Percentiles rank a stretch among this genome's conserved stretches.
These are phyloP conservation scores for Phytopythium mirpurense DNA, from an alignment of 352 stramenopile species.

Conservation along the genomic window DNA sequence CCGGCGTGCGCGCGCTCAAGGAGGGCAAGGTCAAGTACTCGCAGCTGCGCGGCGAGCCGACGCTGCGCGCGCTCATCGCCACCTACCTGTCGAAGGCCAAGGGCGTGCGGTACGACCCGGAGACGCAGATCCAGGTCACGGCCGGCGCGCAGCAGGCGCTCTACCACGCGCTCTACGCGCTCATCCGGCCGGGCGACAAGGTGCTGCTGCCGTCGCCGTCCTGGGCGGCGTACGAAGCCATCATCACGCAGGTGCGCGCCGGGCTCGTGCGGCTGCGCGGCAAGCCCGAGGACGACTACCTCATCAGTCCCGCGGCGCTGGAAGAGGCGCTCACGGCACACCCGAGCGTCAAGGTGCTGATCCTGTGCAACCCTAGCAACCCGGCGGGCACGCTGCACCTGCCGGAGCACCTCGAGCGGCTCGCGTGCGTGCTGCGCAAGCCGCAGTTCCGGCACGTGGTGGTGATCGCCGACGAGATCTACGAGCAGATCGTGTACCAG, in stretches of 20 bases:
- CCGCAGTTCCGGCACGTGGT: slow-evolving; percentile 68
- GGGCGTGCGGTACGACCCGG: slow-evolving; percentile 79
- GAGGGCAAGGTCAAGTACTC: slow-evolving; percentile 92
- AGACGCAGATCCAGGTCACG: slow-evolving; percentile 91
- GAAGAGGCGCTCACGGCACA: slow-evolving; percentile 62
- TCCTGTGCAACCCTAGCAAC: slow-evolving; percentile 97
- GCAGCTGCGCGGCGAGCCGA: slow-evolving; percentile 86
- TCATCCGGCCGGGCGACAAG: slow-evolving; percentile 88
- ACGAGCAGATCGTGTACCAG: slow-evolving; percentile 93
- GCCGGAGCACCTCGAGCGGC: slow-evolving; percentile 37
- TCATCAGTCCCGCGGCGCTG: slow-evolving; percentile 84
- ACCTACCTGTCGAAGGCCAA: slow-evolving; percentile 87
- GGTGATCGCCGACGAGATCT: slow-evolving; percentile 94
- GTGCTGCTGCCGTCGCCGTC: slow-evolving; percentile 95
- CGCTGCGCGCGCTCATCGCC: slow-evolving; percentile 87
- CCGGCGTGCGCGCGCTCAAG: slow-evolving; percentile 57
- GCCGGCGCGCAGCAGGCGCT: slow-evolving; percentile 95
- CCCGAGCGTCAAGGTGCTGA: slow-evolving; percentile 80
- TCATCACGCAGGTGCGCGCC: slow-evolving; percentile 86
- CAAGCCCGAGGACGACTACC: slow-evolving; percentile 84
- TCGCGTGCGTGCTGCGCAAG: slow-evolving; percentile 48
- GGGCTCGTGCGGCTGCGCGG: slow-evolving; percentile 88
- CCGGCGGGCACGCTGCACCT: slow-evolving; percentile 86
- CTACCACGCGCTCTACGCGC: slow-evolving; percentile 89
- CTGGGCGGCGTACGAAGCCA: slow-evolving; percentile 96